Evolutionary conservation across 2,329 filamentous ascomycete genomes (phyloP).

Genomic region (Raffaelea albimanens): DNA sequence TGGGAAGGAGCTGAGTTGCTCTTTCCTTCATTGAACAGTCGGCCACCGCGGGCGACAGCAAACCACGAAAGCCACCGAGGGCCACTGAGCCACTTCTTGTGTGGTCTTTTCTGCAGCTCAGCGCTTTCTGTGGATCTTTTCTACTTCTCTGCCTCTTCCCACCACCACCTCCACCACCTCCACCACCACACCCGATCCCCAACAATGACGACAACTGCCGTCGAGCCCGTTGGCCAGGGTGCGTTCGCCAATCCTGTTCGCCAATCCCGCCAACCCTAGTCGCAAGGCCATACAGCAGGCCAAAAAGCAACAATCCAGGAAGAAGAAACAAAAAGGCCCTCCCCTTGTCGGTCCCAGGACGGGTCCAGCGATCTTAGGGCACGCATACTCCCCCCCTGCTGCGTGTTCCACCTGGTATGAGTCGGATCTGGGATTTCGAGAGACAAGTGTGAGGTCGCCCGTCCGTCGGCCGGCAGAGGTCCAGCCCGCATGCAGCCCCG

Average conservation of each 20-base stretch:
- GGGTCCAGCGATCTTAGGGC: too few species aligned
- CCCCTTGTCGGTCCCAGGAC: too few species aligned
- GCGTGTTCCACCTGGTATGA: too few species aligned
- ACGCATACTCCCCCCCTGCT: too few species aligned
- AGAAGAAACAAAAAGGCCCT: neutral
- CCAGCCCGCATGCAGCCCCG: constrained; percentile 3
- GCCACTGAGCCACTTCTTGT: neutral
- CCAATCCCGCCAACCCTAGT: too few species aligned
- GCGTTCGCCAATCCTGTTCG: too few species aligned
- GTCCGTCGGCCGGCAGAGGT: neutral
- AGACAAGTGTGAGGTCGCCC: neutral
- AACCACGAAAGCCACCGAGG: too few species aligned
- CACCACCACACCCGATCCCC: too few species aligned
- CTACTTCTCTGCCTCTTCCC: neutral
- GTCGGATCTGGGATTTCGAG: neutral
- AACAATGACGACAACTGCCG: too few species aligned
- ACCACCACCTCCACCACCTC: neutral
- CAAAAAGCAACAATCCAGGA: neutral
- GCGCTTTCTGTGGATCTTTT: neutral
- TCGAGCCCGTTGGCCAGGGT: too few species aligned
- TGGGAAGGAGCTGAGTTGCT: neutral
- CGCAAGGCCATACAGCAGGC: too few species aligned
- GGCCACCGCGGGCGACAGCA: too few species aligned
- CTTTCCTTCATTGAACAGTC: constrained; percentile 1
- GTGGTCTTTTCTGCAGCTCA: neutral